Evolutionary conservation across 306 rosid genomes (phyloP).

Genomic region (Cucumis melo): DNA sequence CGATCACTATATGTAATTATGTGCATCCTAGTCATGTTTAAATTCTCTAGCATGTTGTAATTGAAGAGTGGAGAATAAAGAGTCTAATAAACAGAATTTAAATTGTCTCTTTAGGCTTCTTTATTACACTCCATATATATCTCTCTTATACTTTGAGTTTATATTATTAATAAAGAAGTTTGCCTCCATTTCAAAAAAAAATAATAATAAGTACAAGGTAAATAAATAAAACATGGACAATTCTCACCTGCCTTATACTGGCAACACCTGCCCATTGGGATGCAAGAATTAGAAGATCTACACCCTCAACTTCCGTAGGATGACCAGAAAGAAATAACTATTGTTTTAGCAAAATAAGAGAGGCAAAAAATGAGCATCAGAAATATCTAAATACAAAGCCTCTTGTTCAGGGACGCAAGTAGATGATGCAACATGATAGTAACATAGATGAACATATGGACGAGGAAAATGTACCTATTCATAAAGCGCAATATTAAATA

Average conservation of each 20-base stretch:
- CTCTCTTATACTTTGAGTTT: too few relatives aligned
- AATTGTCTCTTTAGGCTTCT: too few relatives aligned
- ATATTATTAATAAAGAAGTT: too few relatives aligned
- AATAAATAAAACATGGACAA: neutral
- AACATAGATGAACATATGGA: neutral
- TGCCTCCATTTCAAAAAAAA: too few relatives aligned
- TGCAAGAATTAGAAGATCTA: slow-evolving; percentile 67
- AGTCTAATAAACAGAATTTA: neutral
- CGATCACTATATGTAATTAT: neutral
- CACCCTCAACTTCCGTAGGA: slow-evolving; percentile 40
- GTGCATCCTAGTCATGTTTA: neutral
- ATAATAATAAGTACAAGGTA: neutral
- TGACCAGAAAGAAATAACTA: slow-evolving; percentile 30
- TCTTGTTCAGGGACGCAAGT: neutral
- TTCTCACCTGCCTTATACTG: slow-evolving; percentile 60
- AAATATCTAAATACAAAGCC: neutral
- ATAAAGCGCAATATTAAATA: neutral
- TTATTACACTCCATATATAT: too few relatives aligned
- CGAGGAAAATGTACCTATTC: neutral
- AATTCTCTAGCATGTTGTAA: neutral
- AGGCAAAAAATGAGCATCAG: neutral
- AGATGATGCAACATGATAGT: neutral
- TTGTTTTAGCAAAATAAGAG: slow-evolving; percentile 8
- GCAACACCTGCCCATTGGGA: slow-evolving; percentile 89
- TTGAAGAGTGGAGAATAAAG: neutral